Base-by-base conservation (phyloP, 176 grass and related monocot species). In the Pontederia crassipes region DNA sequence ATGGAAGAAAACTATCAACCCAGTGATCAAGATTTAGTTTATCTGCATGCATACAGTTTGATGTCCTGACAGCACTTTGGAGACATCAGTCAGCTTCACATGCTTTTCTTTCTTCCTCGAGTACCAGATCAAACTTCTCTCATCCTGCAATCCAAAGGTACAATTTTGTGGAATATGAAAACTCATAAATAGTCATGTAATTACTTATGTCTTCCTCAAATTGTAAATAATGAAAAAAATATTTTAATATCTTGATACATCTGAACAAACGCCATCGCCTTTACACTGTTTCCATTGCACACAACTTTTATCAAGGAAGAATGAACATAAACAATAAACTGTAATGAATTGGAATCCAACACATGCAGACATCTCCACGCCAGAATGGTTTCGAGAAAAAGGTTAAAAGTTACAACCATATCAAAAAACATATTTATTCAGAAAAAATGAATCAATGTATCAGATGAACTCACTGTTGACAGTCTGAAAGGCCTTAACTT, bases 401-500 rank as follows among this genome's bases (percentile, higher is more conserved):
- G 11, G 9, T 17, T 35, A 3, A 10, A 28, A 32, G 29, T n/a
- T 8, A 67, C 10, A 4, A 53, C 17, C 16, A 61, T 18, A 56
- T 62, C 57, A n/a, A n/a, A n/a, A n/a, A n/a, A n/a, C 64, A 47
- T 12, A 51, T 59, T 65, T 56, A 59, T 46, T 16, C 14, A 57
- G 54, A 45, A 14, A 50, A 0, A 32, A 60, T 35, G 27, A 6
- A 26, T 10, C 46, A 16, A 61, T 13, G 48, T 50, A 53, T 2
- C 49, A 80, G 67, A 83, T 64, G n/a, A 58, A 81, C 93, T 83
- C 35, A 98, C 84, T 69, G 63, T 64, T 59, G 93, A 92, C 32
- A 98, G 77, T 56, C 88, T 83, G 68, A 92, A 83, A 45, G 72
- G 76, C 61, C 88, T 83, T 62, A 98, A 85, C 80, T 81, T 98